Evolutionary conservation across 441 rosid genomes (phyloP).

Genomic region (Heliophila coronopifolia): DNA sequence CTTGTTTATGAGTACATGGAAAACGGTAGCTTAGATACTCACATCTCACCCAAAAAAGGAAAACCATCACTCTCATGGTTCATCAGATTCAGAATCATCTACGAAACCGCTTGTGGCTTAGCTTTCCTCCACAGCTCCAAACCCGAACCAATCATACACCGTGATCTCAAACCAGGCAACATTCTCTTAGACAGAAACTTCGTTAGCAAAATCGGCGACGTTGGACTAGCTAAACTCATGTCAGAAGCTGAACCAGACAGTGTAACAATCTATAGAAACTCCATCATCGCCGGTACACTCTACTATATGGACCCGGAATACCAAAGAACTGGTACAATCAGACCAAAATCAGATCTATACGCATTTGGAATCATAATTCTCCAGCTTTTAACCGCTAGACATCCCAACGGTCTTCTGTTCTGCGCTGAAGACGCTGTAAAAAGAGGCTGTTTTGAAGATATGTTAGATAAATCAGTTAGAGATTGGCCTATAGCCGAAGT

Average conservation of each 20-base stretch:
- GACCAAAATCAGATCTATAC: constrained; percentile 66
- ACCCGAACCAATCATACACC: constrained; percentile 72
- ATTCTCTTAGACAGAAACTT: constrained; percentile 55
- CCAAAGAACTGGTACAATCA: constrained; percentile 67
- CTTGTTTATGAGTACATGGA: constrained; percentile 85
- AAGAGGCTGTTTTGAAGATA: constrained; percentile 36
- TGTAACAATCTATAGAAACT: constrained; percentile 41
- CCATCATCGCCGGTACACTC: constrained; percentile 62
- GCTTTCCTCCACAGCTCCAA: constrained; percentile 64
- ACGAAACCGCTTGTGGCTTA: constrained; percentile 53
- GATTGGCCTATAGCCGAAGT: too few relatives aligned
- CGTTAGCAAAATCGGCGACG: constrained; percentile 66
- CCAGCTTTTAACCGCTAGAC: constrained; percentile 51
- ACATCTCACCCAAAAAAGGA: constrained; percentile 42
- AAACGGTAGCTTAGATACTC: constrained; percentile 74
- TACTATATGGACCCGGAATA: constrained; percentile 73
- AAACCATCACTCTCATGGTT: constrained; percentile 60
- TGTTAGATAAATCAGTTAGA: constrained; percentile 54
- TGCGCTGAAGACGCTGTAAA: constrained; percentile 35
- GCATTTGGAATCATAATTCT: constrained; percentile 62
- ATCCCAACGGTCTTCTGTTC: constrained; percentile 48
- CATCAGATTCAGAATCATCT: constrained; percentile 56
- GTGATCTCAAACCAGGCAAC: constrained; percentile 68
- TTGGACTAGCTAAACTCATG: constrained; percentile 58
- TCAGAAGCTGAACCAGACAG: constrained; percentile 55